Base-by-base conservation (phyloP, 2,329 filamentous ascomycete genomes). In the Tympanopsis confertula region DNA sequence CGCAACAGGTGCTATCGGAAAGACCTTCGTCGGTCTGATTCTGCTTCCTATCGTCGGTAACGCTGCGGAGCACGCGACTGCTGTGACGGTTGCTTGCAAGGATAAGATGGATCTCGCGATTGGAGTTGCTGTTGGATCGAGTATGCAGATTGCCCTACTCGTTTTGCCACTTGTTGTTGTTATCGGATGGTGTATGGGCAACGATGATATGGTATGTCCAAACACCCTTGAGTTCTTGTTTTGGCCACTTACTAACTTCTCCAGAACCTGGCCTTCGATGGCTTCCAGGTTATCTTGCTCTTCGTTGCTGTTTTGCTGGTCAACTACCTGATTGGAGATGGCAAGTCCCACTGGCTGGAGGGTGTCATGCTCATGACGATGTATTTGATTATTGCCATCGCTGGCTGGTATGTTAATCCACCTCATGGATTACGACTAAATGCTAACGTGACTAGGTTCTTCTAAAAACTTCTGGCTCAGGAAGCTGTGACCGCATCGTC, bases 31-130 rank as follows among this genome's bases (percentile, higher is more conserved):
- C 43, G 84, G 84, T 48, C 68, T 88, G 10, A 87, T 89, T 47
- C 74, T 89, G 38, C 63, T 89, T 4, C 83, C 83, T 5, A 86
- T 88, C 47, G 83, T 87, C n/a, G 82, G 83, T 28, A 88, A 88
- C 49, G 83, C 83, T 2, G 83, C 82, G 13, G 83, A 88, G 60
- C 83, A 88, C 63, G 81, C 83, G 15, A 87, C 83, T 0, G 83
- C 83, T 5, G 82, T 88, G 38, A 84, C 77, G 0, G 83, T 88
- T 1, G 83, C 84, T 5, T 71, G 79, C 47, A 86, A 87, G 66
- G 85, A 87, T 59, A 88, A 88, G 60, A 86, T 87, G 80, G 84
- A 88, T 50, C 63, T 88, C 5, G 79, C 83, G 3, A 87, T 88
- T 44, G 83, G 82, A 51, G 82, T 88, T 10, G 83, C 82, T 12